A percentile compares a stretch with the other conserved stretches of the same genome.
These are phyloP conservation scores for Aspergillus sp. DNA, from an alignment of 2,329 filamentous ascomycete species.

Conservation along the genomic window DNA sequence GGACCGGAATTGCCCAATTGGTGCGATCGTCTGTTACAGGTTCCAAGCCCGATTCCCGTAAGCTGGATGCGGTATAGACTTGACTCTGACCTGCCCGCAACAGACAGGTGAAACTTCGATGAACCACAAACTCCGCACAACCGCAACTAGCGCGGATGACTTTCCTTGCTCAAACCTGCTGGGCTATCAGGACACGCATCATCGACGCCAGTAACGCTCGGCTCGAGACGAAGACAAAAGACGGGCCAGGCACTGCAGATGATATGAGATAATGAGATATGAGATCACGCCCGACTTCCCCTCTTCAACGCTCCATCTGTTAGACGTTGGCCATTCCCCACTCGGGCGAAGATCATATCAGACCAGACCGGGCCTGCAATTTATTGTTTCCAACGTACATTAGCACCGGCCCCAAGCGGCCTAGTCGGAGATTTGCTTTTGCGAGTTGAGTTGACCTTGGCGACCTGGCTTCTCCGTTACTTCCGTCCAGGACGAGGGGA, in stretches of 20 bases:
- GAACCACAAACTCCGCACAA: not conserved
- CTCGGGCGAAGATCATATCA: not conserved
- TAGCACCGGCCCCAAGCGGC: not conserved
- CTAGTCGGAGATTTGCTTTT: not conserved
- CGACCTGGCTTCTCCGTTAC: not conserved
- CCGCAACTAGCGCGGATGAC: not conserved
- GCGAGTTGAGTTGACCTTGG: not conserved
- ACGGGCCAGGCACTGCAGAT: too few species aligned
- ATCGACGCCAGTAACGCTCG: too few species aligned
- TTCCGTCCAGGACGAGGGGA: not conserved
- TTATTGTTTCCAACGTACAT: conserved; percentile 4
- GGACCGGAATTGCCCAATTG: too few species aligned
- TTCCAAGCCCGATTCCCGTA: not conserved
- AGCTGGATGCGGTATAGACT: too few species aligned
- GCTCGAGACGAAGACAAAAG: too few species aligned
- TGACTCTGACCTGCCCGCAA: too few species aligned
- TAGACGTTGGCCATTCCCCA: too few species aligned
- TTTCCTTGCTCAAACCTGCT: not conserved
- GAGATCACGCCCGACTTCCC: too few species aligned
- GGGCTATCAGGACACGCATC: too few species aligned
- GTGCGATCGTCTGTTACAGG: too few species aligned
- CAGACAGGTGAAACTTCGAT: not conserved
- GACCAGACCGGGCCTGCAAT: not conserved
- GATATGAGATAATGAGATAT: too few species aligned
- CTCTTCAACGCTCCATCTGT: too few species aligned